Percentiles rank a stretch among this genome's conserved stretches.
These are phyloP conservation scores for Debaryomycetaceae sp. DNA, from an alignment of 1,139 yeast genomes.

Conservation along the genomic window DNA sequence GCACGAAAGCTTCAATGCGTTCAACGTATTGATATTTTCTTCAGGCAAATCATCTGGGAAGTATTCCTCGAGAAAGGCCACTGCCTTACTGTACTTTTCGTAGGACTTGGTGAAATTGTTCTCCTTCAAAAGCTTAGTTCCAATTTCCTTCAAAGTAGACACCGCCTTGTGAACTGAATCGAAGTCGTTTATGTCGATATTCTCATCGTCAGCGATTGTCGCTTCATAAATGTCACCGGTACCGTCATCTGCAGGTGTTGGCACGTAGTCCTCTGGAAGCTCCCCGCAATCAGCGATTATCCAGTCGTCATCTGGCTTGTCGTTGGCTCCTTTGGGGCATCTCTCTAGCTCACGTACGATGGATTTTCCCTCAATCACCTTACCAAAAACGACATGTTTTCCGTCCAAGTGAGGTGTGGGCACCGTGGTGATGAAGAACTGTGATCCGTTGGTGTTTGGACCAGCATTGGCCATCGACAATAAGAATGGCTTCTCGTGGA, in stretches of 20 bases:
- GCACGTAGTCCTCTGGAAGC: conserved; percentile 51
- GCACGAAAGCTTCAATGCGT: conserved; percentile 57
- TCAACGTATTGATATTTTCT: conserved; percentile 47
- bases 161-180: conserved; percentile 67
- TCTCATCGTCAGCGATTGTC: conserved; percentile 67
- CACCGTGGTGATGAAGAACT: conserved; percentile 86
- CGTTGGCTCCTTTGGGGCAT: conserved; percentile 57
- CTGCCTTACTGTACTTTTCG: conserved; percentile 69
- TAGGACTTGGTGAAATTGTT: conserved; percentile 56
- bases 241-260: conserved; percentile 56
- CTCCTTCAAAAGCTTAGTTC: conserved; percentile 69
- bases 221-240: conserved; percentile 87
- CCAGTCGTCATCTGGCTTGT: conserved; percentile 64
- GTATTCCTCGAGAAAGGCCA: conserved; percentile 64
- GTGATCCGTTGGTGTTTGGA: conserved; percentile 93
- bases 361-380: conserved; percentile 78
- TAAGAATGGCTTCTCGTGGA: conserved; percentile 81
- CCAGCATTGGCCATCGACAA: conserved; percentile 98
- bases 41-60: conserved; percentile 68
- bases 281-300: conserved; percentile 78
- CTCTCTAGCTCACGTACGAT: conserved; percentile 76
- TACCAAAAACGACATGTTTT: conserved; percentile 95
- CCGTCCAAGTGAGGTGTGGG: conserved; percentile 85
- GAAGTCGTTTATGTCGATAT: conserved; percentile 56
- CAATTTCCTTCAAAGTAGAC: conserved; percentile 67